Percentiles rank a stretch among this genome's conserved stretches.
Conservation (phyloP, 345 rosid species). For the Salix caprea region DNA sequence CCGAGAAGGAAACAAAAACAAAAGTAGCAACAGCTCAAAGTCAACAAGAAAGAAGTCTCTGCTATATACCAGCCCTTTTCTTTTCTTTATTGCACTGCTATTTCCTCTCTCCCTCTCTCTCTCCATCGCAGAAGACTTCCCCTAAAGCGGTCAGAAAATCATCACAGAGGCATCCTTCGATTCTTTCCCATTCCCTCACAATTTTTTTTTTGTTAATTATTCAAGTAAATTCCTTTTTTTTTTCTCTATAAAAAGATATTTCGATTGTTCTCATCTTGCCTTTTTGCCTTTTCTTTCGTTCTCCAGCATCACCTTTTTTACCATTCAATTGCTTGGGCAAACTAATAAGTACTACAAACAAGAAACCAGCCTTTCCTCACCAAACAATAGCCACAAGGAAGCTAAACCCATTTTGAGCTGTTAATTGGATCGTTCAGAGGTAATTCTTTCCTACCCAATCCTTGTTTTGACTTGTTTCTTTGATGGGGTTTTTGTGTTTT, state of each 20-base stretch:
- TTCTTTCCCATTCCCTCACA: neutral
- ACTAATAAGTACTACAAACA: conserved; percentile 1
- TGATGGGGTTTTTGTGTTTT: conserved; percentile 8
- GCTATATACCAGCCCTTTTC: neutral
- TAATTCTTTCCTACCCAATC: neutral
- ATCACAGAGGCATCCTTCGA: conserved; percentile 3
- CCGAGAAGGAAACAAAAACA: neutral
- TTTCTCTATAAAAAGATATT: conserved; percentile 4
- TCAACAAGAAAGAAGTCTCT: conserved; percentile 33
- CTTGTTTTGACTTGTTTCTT: neutral
- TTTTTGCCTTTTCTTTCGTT: neutral
- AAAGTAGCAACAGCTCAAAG: conserved; percentile 22
- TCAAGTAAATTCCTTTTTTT: neutral
- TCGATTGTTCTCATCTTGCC: conserved; percentile 10
- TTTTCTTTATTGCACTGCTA: neutral
- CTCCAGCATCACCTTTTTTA: conserved; percentile 10
- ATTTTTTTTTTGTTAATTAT: neutral
- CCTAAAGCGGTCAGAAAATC: conserved; percentile 15
- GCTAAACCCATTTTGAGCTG: conserved; percentile 3
- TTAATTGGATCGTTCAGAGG: conserved; percentile 16
- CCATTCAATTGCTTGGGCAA: conserved; percentile 30
- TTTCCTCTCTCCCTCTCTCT: neutral
- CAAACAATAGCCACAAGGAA: neutral
- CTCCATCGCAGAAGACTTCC: neutral
- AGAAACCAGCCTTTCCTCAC: neutral